phyloP scores from a whole-genome alignment of 208 protist genomes.

The Leishmania amazonensis region DNA sequence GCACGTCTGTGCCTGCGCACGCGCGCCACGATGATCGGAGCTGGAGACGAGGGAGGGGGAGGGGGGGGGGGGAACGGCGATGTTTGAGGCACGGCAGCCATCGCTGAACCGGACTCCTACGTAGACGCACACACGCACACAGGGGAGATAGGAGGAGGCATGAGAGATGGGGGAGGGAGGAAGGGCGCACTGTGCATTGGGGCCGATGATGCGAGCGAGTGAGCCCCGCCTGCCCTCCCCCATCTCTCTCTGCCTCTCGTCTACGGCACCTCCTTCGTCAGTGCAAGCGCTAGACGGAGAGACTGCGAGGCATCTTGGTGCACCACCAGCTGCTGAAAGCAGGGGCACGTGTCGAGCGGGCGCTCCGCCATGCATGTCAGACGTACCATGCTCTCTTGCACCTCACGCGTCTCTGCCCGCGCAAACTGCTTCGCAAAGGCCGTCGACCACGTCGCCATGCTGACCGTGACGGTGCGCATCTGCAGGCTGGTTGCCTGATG shows the following conservation, averaged over 20 bases:
- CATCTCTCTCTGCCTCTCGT: neutral
- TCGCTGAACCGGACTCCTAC: neutral
- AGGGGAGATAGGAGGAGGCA: neutral
- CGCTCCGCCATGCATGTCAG: constrained; percentile 83
- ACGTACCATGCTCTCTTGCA: constrained; percentile 43
- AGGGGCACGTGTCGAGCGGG: constrained; percentile 61
- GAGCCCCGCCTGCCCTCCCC: too few species aligned
- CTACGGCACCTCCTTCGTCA: constrained; percentile 75
- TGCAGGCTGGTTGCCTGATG: constrained; percentile 6
- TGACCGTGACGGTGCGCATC: constrained; percentile 29
- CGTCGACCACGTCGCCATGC: constrained; percentile 21
- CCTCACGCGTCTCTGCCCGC: constrained; percentile 22
- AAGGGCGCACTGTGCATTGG: too few species aligned
- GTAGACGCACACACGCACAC: neutral
- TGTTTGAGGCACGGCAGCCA: neutral
- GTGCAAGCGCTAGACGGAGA: constrained; percentile 56
- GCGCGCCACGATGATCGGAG: neutral
- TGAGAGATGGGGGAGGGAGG: too few species aligned
- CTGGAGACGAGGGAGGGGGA: neutral
- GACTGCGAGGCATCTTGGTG: constrained; percentile 43
- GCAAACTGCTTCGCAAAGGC: constrained; percentile 30
- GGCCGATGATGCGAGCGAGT: too few species aligned
- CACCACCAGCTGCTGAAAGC: constrained; percentile 81
- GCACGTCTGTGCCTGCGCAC: neutral
- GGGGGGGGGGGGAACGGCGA: neutral